Conservation (phyloP, 768 basidiomycete genomes). For the Pulveroboletus frians region DNA sequence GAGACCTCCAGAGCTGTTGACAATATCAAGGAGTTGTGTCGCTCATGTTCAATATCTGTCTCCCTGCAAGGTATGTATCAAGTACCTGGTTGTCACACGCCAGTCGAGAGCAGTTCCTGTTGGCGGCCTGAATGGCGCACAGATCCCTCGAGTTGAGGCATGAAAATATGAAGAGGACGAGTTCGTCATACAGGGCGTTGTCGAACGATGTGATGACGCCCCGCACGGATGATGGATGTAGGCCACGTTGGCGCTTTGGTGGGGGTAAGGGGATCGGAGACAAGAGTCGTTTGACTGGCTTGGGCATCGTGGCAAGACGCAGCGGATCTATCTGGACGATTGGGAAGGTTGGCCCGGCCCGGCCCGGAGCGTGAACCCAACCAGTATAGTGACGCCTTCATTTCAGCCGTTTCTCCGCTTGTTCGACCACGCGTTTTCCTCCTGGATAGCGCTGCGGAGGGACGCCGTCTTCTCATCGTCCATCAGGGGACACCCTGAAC, state of each 20-base stretch:
- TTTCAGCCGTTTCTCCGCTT: not conserved
- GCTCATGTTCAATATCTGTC: constrained; percentile 15
- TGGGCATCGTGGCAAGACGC: constrained; percentile 34
- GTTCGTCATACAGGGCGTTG: constrained; percentile 65
- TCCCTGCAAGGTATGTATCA: constrained; percentile 7
- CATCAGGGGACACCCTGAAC: not conserved
- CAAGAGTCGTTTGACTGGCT: constrained; percentile 41
- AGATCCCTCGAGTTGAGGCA: constrained; percentile 64
- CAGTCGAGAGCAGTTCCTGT: constrained; percentile 61
- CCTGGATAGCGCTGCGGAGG: not conserved
- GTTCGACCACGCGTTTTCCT: not conserved
- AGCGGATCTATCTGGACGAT: no score
- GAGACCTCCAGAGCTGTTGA: constrained; percentile 57
- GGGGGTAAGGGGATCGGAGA: constrained; percentile 49
- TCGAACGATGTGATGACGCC: constrained; percentile 41
- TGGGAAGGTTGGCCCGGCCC: constrained; percentile 17
- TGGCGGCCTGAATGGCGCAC: constrained; percentile 57
- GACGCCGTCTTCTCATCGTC: no score
- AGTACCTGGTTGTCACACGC: constrained; percentile 61
- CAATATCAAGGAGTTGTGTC: constrained; percentile 1
- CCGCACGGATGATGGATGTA: constrained; percentile 7
- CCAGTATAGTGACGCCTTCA: no score
- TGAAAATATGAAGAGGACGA: constrained; percentile 69
- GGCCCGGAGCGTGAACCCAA: no score
- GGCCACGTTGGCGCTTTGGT: constrained; percentile 49